Evolutionary conservation across 75 land plant species (phyloP).

Genomic region (Ceratopteris richardii): DNA sequence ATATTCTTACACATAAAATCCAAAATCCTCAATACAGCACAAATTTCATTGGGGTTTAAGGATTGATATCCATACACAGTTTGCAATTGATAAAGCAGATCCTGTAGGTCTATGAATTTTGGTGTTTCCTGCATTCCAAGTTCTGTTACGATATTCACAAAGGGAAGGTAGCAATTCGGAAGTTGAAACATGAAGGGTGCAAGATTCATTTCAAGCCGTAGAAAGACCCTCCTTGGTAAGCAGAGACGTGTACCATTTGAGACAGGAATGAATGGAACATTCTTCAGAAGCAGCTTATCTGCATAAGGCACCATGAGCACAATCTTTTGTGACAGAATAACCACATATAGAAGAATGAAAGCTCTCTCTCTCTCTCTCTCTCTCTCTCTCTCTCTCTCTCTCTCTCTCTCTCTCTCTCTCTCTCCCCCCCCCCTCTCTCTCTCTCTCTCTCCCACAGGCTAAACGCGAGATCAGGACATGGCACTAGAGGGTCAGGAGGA

Average conservation of each 20-base stretch:
- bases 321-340: not conserved
- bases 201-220: slow-evolving; percentile 56
- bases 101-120: slow-evolving; percentile 47
- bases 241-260: slow-evolving; percentile 94
- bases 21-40: slow-evolving; percentile 71
- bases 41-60: slow-evolving; percentile 92
- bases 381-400: too few species aligned
- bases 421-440: too few species aligned
- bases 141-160: slow-evolving; percentile 63
- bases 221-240: slow-evolving; percentile 55
- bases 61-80: slow-evolving; percentile 75
- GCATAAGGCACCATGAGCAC: slow-evolving; percentile 5
- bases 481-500: too few species aligned
- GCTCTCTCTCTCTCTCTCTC: not conserved
- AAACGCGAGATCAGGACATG: too few species aligned
- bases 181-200: slow-evolving; percentile 88
- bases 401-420: too few species aligned
- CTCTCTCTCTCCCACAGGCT: too few species aligned
- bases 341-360: not conserved
- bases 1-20: slow-evolving; percentile 50
- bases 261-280: slow-evolving; percentile 69
- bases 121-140: slow-evolving; percentile 76
- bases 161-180: slow-evolving; percentile 68
- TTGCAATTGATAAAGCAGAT: slow-evolving; percentile 53
- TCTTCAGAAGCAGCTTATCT: slow-evolving; percentile 54